Percentiles rank a stretch among this genome's conserved stretches.
phyloP scores from a whole-genome alignment of 345 rosid genomes.

The Sonneratia caseolaris region DNA sequence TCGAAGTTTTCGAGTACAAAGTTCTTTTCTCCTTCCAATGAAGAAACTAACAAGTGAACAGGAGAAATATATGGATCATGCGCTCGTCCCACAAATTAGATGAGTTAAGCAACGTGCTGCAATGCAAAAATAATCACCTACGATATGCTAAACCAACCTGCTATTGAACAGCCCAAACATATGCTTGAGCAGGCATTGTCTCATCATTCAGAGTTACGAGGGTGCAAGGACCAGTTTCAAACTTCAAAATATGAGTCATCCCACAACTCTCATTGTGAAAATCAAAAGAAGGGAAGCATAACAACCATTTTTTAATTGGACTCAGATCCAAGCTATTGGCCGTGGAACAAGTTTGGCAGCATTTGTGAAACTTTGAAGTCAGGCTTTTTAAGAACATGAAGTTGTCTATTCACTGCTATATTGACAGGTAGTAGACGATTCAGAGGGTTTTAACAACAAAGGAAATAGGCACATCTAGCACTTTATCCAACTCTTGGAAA shows the following conservation, averaged over 20 bases:
- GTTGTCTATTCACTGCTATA: neutral
- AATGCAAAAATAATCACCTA: neutral
- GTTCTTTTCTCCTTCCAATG: neutral
- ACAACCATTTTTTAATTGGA: no score
- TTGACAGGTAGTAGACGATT: neutral
- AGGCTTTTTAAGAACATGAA: neutral
- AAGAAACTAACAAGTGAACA: neutral
- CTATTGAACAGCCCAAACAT: no score
- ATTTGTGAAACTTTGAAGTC: neutral
- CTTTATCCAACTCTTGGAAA: no score
- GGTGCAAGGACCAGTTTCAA: neutral
- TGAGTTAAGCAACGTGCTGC: neutral
- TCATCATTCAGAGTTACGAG: neutral
- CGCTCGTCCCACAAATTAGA: neutral
- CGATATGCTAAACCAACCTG: no score
- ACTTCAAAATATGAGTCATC: neutral
- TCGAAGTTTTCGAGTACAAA: neutral
- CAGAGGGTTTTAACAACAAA: neutral
- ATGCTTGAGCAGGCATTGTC: no score
- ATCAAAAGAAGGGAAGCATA: no score
- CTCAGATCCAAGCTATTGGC: no score
- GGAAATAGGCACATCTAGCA: neutral
- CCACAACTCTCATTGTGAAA: no score
- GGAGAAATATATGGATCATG: neutral
- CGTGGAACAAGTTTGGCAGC: no score